Base-by-base conservation (phyloP, 768 basidiomycete genomes). In the Leucocoprinus leucothites region DNA sequence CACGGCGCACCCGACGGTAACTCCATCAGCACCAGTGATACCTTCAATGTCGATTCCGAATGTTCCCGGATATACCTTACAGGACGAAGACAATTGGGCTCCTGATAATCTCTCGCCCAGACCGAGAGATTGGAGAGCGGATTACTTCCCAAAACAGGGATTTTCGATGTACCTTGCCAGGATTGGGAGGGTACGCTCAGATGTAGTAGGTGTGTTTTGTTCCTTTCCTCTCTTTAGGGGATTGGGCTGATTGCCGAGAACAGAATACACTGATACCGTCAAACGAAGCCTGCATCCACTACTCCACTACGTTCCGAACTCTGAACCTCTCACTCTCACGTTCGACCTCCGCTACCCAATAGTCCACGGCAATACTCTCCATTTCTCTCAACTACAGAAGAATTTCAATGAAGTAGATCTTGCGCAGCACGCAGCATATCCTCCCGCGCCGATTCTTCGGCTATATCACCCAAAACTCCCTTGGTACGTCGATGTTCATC, bases 401-500 rank as follows among this genome's bases (percentile, higher is more conserved):
- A 66, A 62, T 1, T 72, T 71, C 31, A 80, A 78, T 57, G 57
- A 64, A 3, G 74, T 73, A 48, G 84, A 87, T 61, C 75, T 85
- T 58, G 71, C 74, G 11, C 82, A 81, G 42, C 73, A 81, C 49
- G 80, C 78, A 21, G 80, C 80, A 13, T 70, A 72, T 38, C 84
- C 84, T 1, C 74, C 82, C 1, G 68, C 78, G 0, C 62, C 68
- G 4, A 67, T 67, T 53, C 77, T 87, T 71, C 81, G 83, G 11
- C 62, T 88, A 48, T 82, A 75, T 61, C 83, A 85, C 65, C 67
- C 77, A 0, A 69, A 72, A 34, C 68, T 85, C 0, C 86, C 87
- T 0, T 89, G 87, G 87, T 85, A 80, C 67, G 77, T 89, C 64
- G 86, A 87, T 59, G 71, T 86, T 16, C 62, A 63, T 21, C 67